phyloP scores from a whole-genome alignment of 768 basidiomycete species.

The Hortiboletus campestris region DNA sequence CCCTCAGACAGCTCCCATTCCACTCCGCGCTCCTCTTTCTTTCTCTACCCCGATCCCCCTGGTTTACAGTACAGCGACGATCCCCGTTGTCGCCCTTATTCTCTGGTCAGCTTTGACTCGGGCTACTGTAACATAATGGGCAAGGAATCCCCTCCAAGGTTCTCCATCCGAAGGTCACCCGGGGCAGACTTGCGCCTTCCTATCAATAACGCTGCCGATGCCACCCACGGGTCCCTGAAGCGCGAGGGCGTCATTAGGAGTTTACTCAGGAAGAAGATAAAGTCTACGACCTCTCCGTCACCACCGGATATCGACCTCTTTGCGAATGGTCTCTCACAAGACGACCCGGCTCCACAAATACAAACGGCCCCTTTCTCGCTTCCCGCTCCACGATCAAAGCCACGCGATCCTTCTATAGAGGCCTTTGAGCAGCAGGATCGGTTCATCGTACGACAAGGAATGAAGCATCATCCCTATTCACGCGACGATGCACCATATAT shows the following conservation, averaged over 20 bases:
- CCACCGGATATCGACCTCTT: slow-evolving; percentile 11
- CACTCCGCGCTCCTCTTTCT: slow-evolving; percentile 23
- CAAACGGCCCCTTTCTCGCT: background rate
- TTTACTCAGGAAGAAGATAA: slow-evolving; percentile 25
- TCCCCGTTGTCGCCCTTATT: slow-evolving; percentile 14
- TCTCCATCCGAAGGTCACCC: slow-evolving; percentile 11
- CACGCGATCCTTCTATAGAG: slow-evolving; percentile 11
- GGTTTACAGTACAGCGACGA: background rate
- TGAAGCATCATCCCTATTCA: slow-evolving; percentile 56
- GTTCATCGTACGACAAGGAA: slow-evolving; percentile 30
- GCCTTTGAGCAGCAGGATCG: slow-evolving; percentile 25
- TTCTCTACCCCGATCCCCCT: slow-evolving; percentile 2
- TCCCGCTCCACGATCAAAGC: background rate
- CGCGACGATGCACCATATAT: slow-evolving; percentile 54
- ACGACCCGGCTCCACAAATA: background rate
- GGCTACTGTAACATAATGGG: slow-evolving; percentile 30
- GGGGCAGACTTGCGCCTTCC: slow-evolving; percentile 11
- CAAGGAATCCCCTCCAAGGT: slow-evolving; percentile 14
- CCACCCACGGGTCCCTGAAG: slow-evolving; percentile 15
- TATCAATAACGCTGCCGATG: slow-evolving; percentile 1
- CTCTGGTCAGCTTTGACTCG: slow-evolving; percentile 28
- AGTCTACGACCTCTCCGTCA: slow-evolving; percentile 7
- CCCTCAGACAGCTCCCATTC: slow-evolving; percentile 11
- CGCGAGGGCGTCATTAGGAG: slow-evolving; percentile 20
- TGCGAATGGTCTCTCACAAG: background rate